Conservation (phyloP, 2,329 filamentous ascomycete species). For the Fusarium dlaminii region DNA sequence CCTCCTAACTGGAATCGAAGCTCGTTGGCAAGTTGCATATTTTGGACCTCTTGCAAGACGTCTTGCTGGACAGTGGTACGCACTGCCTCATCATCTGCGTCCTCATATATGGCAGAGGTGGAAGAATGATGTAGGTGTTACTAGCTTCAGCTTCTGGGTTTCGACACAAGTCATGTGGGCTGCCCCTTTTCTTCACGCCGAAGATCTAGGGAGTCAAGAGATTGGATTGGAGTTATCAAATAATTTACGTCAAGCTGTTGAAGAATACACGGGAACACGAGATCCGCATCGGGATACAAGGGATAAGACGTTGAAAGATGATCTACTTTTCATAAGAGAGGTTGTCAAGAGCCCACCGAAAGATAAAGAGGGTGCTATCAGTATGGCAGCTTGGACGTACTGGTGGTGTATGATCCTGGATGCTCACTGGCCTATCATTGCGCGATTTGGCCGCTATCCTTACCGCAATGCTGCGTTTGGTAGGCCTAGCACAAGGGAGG, state of each 20-base stretch:
- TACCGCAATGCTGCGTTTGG: conserved; percentile 4
- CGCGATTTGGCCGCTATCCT: not conserved
- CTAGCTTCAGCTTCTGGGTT: conserved; percentile 3
- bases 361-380: not conserved
- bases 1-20: not conserved
- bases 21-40: not conserved
- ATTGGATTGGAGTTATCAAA: not conserved
- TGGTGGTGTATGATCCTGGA: conserved; percentile 21
- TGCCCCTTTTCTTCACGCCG: conserved; percentile 1
- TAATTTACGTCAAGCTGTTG: not conserved
- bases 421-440: conserved; percentile 14
- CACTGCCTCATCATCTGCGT: not conserved
- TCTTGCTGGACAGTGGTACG: not conserved
- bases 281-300: not conserved
- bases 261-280: not conserved
- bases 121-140: not conserved
- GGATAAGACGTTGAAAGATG: not conserved
- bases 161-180: conserved; percentile 3
- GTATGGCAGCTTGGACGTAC: not conserved
- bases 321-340: not conserved
- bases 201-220: conserved; percentile 1
- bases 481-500: not conserved
- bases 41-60: not conserved
- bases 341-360: not conserved
- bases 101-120: not conserved